Evolutionary conservation across 208 protist species (phyloP).

Genomic region (Trypanosoma scelopori): DNA sequence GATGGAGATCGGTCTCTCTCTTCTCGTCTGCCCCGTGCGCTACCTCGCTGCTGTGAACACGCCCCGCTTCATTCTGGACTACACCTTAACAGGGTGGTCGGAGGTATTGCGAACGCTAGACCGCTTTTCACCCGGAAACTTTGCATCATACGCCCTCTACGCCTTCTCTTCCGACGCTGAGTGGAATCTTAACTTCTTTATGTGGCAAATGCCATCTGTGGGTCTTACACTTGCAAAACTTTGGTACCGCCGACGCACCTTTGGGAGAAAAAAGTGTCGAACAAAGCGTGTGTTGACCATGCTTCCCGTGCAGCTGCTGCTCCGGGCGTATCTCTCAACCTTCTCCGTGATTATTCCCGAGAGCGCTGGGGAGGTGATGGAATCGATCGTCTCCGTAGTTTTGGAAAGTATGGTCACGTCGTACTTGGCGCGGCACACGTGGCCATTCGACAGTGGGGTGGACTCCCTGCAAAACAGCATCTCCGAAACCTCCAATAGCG

Average conservation of each 20-base stretch:
- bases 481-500: slow-evolving; percentile 9
- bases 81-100: slow-evolving; percentile 66
- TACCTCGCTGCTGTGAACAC: slow-evolving; percentile 78
- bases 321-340: slow-evolving; percentile 64
- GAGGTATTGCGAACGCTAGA: slow-evolving; percentile 63
- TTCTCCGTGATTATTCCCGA: slow-evolving; percentile 85
- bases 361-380: slow-evolving; percentile 41
- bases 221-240: slow-evolving; percentile 67
- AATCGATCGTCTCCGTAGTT: slow-evolving; percentile 43
- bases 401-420: slow-evolving; percentile 56
- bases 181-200: slow-evolving; percentile 84
- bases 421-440: slow-evolving; percentile 71
- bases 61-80: slow-evolving; percentile 81
- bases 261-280: slow-evolving; percentile 43
- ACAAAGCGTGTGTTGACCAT: slow-evolving; percentile 63
- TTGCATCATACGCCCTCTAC: slow-evolving; percentile 61
- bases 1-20: slow-evolving; percentile 60
- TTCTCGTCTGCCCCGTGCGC: slow-evolving; percentile 55
- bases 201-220: slow-evolving; percentile 75
- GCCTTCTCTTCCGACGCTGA: slow-evolving; percentile 68
- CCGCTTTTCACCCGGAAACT: slow-evolving; percentile 58
- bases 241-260: slow-evolving; percentile 41
- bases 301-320: slow-evolving; percentile 55
- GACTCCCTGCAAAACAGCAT: slow-evolving; percentile 3
- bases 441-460: slow-evolving; percentile 46